Base-by-base conservation (phyloP, 139 green algal species). In the Chlorella sp. region DNA sequence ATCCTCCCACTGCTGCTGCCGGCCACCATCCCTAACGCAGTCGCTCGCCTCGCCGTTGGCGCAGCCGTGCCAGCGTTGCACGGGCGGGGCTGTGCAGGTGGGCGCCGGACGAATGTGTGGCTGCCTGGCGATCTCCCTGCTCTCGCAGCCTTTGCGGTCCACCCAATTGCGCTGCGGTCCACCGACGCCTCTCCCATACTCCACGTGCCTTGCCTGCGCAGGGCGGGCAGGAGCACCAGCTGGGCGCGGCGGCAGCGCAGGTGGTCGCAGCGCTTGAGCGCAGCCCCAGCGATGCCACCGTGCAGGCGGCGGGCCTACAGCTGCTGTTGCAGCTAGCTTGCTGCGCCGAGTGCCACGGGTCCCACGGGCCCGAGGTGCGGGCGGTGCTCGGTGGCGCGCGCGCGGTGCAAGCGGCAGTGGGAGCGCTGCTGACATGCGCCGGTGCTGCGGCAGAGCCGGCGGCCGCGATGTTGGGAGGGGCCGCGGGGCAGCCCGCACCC, bases 301-400 rank as follows among this genome's bases (percentile, higher is more conserved):
- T 79, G 45, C 25, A 43, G 5, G 63, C 61, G 5, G 66, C 65
- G 11, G 74, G 53, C 41, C 9, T 69, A 11, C 59, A 69, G 25
- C 41, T 79, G 61, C 51, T 74, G 51, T 41, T 69, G 40, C 50
- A 33, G 38, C 61, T 79, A n/a, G 29, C 61, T 2, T 42, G 61
- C 56, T 79, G 73, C 73, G 1, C 45, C 41, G 5, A 8, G n/a
- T 79, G 73, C 73, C 45, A 62, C 29, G 15, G 5, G 27, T 42
- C 42, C 29, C 27, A 29, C 40, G 45, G 40, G 50, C 31, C n/a
- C 2, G 73, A 70, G 8, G 42, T 33, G 51, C 62, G 63, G 19
- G 56, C 56, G 3, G 12, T 35, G 53, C 51, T 79, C n/a, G 43
- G 73, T 15, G 40, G 19, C 4, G 61, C 73, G 0, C 60, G 73